These are phyloP conservation scores for Incumbomyces delicatus DNA, from an alignment of 2,329 filamentous ascomycete genomes.

Conservation along the genomic window DNA sequence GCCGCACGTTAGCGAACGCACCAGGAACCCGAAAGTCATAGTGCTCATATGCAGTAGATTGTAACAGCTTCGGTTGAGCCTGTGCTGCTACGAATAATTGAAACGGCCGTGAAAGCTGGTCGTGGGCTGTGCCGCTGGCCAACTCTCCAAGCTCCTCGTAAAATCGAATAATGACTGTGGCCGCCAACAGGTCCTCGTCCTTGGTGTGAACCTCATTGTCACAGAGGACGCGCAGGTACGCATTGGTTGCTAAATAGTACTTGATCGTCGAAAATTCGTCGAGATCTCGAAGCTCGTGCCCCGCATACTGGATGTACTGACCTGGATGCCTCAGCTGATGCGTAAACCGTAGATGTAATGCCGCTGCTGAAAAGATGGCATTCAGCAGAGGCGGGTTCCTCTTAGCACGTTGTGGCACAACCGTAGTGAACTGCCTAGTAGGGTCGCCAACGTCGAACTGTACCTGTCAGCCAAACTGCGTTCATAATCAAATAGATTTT, in stretches of 20 bases:
- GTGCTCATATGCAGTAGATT: not conserved
- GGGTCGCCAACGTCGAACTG: slow-evolving; percentile 21
- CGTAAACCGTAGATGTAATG: slow-evolving; percentile 15
- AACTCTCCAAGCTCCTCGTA: slow-evolving; percentile 45
- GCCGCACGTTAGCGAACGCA: not conserved
- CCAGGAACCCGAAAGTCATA: slow-evolving; percentile 6
- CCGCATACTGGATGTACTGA: slow-evolving; percentile 13
- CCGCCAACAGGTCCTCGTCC: slow-evolving; percentile 45
- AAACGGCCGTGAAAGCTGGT: slow-evolving; percentile 16
- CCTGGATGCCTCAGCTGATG: slow-evolving; percentile 1
- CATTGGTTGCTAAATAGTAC: slow-evolving; percentile 23
- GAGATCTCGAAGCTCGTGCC: slow-evolving; percentile 15
- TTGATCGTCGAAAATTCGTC: slow-evolving; percentile 20
- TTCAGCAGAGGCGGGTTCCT: slow-evolving; percentile 19
- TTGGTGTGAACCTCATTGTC: slow-evolving; percentile 30
- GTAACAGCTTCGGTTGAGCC: slow-evolving; percentile 12
- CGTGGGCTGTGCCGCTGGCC: slow-evolving; percentile 33
- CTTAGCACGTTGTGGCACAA: slow-evolving; percentile 18
- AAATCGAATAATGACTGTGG: slow-evolving; percentile 48
- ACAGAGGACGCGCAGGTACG: slow-evolving; percentile 23
- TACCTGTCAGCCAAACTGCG: not conserved
- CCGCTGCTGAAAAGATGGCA: slow-evolving; percentile 20
- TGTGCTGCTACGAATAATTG: slow-evolving; percentile 18
- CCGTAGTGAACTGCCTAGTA: slow-evolving; percentile 15
- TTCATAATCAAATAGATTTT: not conserved